Conservation (phyloP, 148 eudicot species). For the Arbutus unedo region DNA sequence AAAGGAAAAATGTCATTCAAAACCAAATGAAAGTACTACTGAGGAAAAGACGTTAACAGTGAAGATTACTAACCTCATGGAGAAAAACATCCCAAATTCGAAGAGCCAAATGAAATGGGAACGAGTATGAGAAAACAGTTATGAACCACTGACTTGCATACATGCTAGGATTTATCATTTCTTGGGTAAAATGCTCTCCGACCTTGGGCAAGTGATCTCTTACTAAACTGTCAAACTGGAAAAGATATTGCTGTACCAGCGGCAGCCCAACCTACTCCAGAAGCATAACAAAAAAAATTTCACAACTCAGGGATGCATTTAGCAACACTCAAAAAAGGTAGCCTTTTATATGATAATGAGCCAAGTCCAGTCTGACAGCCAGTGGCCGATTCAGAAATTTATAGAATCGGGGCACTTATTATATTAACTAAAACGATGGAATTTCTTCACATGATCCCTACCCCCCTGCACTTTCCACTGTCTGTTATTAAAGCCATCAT, state of each 20-base stretch:
- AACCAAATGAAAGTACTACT: background rate
- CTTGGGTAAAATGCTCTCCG: slow-evolving; percentile 90
- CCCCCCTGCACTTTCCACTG: background rate
- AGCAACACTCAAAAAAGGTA: background rate
- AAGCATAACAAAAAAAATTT: slow-evolving; percentile 7
- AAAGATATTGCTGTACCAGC: slow-evolving; percentile 92
- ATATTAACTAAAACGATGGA: background rate
- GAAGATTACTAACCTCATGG: slow-evolving; percentile 59
- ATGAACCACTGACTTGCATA: slow-evolving; percentile 99
- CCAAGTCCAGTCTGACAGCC: background rate
- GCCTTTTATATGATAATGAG: background rate
- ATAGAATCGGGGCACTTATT: background rate
- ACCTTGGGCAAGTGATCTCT: slow-evolving; percentile 77
- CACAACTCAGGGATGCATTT: background rate
- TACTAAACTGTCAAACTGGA: slow-evolving; percentile 85
- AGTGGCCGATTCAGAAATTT: background rate
- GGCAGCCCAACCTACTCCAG: slow-evolving; percentile 85
- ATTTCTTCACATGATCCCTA: background rate
- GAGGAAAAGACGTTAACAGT: background rate
- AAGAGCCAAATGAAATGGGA: slow-evolving; percentile 93
- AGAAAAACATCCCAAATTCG: slow-evolving; percentile 98
- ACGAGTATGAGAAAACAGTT: slow-evolving; percentile 89
- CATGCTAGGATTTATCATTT: slow-evolving; percentile 98
- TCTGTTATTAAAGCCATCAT: background rate
- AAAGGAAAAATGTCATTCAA: slow-evolving; percentile 14